Evolutionary conservation across 2,329 filamentous ascomycete species (phyloP).

Genomic region (Daldinia eschscholtzii): DNA sequence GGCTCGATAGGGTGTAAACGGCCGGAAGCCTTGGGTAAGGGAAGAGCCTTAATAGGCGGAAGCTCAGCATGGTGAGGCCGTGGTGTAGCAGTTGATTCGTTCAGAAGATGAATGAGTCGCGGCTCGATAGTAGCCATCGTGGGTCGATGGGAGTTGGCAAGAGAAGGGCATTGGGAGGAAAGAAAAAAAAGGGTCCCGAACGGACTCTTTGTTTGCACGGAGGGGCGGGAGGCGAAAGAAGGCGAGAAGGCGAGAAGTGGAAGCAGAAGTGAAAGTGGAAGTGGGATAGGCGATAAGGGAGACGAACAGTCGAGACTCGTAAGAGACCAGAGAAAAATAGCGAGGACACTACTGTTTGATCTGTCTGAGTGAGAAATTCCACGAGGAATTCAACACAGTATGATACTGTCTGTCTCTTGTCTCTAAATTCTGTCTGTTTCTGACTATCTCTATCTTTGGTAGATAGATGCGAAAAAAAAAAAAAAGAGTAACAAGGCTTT

Average conservation of each 20-base stretch:
- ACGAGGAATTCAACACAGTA: slow-evolving; percentile 33
- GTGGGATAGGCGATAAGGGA: slow-evolving; percentile 32
- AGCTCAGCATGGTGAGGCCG: slow-evolving; percentile 64
- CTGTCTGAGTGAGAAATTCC: slow-evolving; percentile 19
- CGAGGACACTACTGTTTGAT: slow-evolving; percentile 24
- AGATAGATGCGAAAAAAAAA: neutral
- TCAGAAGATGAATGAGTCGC: slow-evolving; percentile 74
- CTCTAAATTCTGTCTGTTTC: neutral
- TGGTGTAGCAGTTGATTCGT: slow-evolving; percentile 65
- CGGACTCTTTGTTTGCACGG: slow-evolving; percentile 41
- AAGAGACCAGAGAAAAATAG: slow-evolving; percentile 23
- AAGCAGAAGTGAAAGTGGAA: slow-evolving; percentile 20
- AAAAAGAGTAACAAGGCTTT: slow-evolving; percentile 6
- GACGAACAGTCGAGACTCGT: slow-evolving; percentile 27
- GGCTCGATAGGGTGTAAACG: slow-evolving; percentile 63
- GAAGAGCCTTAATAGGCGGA: slow-evolving; percentile 65
- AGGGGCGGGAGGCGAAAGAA: slow-evolving; percentile 36
- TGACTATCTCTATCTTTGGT: slow-evolving; percentile 2
- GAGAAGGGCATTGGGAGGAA: slow-evolving; percentile 56
- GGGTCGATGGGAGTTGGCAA: slow-evolving; percentile 51
- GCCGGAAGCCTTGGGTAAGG: slow-evolving; percentile 59
- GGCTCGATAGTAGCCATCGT: slow-evolving; percentile 76
- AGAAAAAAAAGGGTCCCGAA: slow-evolving; percentile 33
- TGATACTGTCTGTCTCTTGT: slow-evolving; percentile 18
- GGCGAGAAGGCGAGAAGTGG: slow-evolving; percentile 23